Percentiles rank a stretch among this genome's conserved stretches.
Evolutionary conservation across 2,329 filamentous ascomycete species (phyloP).

Genomic region (Dothiorella sarmentorum): DNA sequence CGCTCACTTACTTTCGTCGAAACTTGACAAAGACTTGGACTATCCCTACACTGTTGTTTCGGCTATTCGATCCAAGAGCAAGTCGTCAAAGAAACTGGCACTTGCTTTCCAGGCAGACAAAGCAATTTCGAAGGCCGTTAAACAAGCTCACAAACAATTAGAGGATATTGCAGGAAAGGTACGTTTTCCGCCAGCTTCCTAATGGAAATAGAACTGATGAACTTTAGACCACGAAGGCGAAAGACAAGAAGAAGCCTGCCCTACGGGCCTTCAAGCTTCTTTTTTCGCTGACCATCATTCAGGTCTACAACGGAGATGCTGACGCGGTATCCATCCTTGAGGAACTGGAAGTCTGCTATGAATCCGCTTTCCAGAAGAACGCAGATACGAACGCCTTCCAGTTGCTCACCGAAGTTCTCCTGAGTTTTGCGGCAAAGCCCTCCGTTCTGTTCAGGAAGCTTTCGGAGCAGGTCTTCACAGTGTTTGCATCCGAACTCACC

Average conservation of each 20-base stretch:
- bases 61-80: conserved; percentile 31
- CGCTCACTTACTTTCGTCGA: conserved; percentile 47
- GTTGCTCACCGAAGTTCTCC: conserved; percentile 77
- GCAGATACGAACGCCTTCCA: conserved; percentile 51
- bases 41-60: conserved; percentile 41
- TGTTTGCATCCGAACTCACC: conserved; percentile 74
- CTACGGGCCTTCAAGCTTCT: conserved; percentile 71
- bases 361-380: conserved; percentile 31
- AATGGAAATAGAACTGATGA: conserved; percentile 16
- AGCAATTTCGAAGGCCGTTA: conserved; percentile 38
- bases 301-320: conserved; percentile 84
- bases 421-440: conserved; percentile 84
- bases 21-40: conserved; percentile 34
- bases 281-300: conserved; percentile 78
- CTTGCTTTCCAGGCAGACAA: conserved; percentile 50
- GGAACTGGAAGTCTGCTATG: conserved; percentile 73
- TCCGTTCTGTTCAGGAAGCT: conserved; percentile 82
- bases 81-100: conserved; percentile 32
- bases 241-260: conserved; percentile 38
- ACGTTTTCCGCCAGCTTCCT: conserved; percentile 12
- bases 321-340: conserved; percentile 80
- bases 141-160: conserved; percentile 32
- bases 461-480: conserved; percentile 81
- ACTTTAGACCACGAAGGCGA: conserved; percentile 18
- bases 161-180: conserved; percentile 30